Base-by-base conservation (phyloP, 1,139 yeast species). In the Protomyces arabidopsidicola region DNA sequence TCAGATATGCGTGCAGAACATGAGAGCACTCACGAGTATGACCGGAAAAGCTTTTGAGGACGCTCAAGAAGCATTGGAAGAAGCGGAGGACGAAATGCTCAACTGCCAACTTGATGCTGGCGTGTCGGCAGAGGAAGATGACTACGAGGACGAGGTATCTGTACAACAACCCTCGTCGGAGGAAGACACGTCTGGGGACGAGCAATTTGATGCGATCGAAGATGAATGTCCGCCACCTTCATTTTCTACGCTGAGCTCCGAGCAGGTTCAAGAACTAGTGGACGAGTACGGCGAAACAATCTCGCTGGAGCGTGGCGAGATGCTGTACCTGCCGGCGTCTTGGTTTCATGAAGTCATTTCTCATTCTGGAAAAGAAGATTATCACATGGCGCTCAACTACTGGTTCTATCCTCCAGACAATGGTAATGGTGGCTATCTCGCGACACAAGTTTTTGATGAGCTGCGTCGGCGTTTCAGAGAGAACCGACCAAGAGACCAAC, bases 281-380 rank as follows among this genome's bases (percentile, higher is more conserved):
- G 35, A 39, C n/a, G 35, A 58, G 24, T 9, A 34, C 14, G 62
- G 62, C 53, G 24, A n/a, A 10, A 50, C 36, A 34, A 51, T 58
- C 45, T 24, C n/a, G 18, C 53, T 64, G 12, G 42, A 27, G 18
- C 48, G 51, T 2, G 61, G 64, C 8, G 60, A 64, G 36, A 50
- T 64, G 56, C 60, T 64, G 16, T 64, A 64, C 36, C 63, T 64
- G 16, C 66, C 66, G 14, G 64, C 64, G 4, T 54, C 60, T 3
- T 64, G 65, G 51, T 64, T 59, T 48, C 66, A 64, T 34, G 66
- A 64, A 45, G 66, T 64, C 24, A 60, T 60, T 34, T 53, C 60
- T 50, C 38, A 35, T 31, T 53, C 58, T 1, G 64, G 42, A 10
- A 24, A 42, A 18, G 50, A 48, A 38, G 60, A 53, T 20, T 42